phyloP scores from a whole-genome alignment of 306 rosid species.

The Ormosia semicastrata region DNA sequence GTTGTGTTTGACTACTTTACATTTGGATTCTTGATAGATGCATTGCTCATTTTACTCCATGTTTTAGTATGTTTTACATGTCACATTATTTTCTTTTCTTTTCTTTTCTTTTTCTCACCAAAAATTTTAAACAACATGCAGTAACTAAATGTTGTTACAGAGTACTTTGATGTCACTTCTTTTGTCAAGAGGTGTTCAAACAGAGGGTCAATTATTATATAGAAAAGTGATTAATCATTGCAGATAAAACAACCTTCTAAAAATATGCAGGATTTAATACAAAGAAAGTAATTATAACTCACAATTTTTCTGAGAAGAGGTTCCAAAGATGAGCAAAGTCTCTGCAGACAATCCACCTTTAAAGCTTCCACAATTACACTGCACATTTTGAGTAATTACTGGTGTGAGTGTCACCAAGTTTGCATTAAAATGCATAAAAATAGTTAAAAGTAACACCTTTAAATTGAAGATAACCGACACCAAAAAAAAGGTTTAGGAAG shows the following conservation, averaged over 20 bases:
- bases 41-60: not conserved
- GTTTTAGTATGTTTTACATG: not conserved
- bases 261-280: not conserved
- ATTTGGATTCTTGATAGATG: not conserved
- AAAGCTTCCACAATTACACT: conserved; percentile 90
- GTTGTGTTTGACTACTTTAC: not conserved
- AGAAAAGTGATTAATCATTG: not conserved
- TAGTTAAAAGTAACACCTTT: conserved; percentile 1
- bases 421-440: conserved; percentile 11
- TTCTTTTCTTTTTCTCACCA: not conserved
- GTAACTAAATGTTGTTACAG: not conserved
- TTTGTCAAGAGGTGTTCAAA: not conserved
- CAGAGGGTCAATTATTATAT: not conserved
- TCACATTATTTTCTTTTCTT: not conserved
- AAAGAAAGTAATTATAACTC: conserved; percentile 36
- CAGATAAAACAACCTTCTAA: not conserved
- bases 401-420: conserved; percentile 19
- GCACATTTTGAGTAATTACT: conserved; percentile 31
- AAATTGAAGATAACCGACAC: conserved; percentile 1
- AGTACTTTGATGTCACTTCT: not conserved
- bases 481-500: not conserved
- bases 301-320: conserved; percentile 89
- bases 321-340: conserved; percentile 77
- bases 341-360: conserved; percentile 88
- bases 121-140: not conserved